Conservation (phyloP, 495 filamentous ascomycete genomes). For the Neurospora intermedia region DNA sequence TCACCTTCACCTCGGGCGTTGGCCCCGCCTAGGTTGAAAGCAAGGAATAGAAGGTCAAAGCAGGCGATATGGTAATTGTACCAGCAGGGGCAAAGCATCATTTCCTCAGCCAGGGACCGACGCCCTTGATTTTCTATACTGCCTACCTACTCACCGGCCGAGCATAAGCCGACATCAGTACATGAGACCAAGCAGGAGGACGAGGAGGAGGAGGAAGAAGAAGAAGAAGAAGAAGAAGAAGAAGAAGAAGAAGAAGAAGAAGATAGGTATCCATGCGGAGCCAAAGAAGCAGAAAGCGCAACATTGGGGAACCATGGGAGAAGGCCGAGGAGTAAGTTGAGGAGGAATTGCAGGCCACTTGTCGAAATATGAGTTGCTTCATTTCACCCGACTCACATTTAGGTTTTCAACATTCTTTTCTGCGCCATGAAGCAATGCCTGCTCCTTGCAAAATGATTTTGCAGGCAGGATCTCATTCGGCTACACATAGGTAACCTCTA, state of each 20-base stretch:
- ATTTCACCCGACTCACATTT: background rate
- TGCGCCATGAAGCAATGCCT: background rate
- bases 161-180: constrained; percentile 46
- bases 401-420: background rate
- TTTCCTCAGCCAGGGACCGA: constrained; percentile 48
- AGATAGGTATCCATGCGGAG: constrained; percentile 39
- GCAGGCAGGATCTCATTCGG: background rate
- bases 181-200: constrained; percentile 53
- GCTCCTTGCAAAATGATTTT: background rate
- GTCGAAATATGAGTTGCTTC: background rate
- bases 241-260: constrained; percentile 44
- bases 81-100: constrained; percentile 57
- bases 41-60: constrained; percentile 46
- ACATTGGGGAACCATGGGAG: constrained; percentile 46
- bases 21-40: constrained; percentile 48
- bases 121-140: constrained; percentile 46
- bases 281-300: constrained; percentile 42
- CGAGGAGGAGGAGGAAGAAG: constrained; percentile 48
- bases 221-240: constrained; percentile 36
- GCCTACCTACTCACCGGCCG: constrained; percentile 47
- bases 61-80: constrained; percentile 51
- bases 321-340: constrained; percentile 17
- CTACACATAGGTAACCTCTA: background rate
- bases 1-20: constrained; percentile 51
- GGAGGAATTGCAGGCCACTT: background rate